Conservation (phyloP, 225 moss, liverwort and hornwort species). For the Anthoceros angustus region DNA sequence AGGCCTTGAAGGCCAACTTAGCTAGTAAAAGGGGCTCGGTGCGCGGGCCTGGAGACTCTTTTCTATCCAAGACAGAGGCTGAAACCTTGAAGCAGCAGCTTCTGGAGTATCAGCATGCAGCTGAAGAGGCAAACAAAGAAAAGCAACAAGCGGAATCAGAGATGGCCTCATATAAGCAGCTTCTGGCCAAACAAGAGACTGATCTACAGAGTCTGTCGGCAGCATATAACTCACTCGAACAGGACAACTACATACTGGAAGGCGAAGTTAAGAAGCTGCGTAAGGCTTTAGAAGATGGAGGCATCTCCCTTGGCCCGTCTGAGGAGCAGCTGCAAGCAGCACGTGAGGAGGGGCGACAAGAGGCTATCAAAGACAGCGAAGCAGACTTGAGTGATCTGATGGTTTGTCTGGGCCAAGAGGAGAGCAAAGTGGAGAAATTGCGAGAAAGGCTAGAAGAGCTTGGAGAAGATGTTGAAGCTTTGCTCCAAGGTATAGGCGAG, state of each 20-base stretch:
- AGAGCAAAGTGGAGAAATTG: conserved; percentile 68
- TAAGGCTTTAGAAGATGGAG: conserved; percentile 31
- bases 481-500: conserved; percentile 31
- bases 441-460: conserved; percentile 62
- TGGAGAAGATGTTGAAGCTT: conserved; percentile 48
- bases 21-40: conserved; percentile 17
- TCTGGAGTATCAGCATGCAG: conserved; percentile 32
- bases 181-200: conserved; percentile 44
- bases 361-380: conserved; percentile 48
- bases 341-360: conserved; percentile 31
- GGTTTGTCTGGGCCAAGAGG: conserved; percentile 81
- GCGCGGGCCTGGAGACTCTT: conserved; percentile 28
- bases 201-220: conserved; percentile 76
- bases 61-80: conserved; percentile 47
- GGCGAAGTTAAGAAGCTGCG: conserved; percentile 44
- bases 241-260: conserved; percentile 56
- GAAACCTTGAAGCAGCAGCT: conserved; percentile 52
- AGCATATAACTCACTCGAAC: conserved; percentile 77
- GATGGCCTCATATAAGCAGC: conserved; percentile 32
- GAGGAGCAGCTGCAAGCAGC: conserved; percentile 38
- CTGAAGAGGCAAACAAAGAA: conserved; percentile 35
- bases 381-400: conserved; percentile 76
- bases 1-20: conserved; percentile 19
- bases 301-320: conserved; percentile 23
- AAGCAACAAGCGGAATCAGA: conserved; percentile 44